A percentile compares a stretch with the other conserved stretches of the same genome.
These are phyloP conservation scores for Breynia disticha DNA, from an alignment of 441 rosid species.

Conservation along the genomic window DNA sequence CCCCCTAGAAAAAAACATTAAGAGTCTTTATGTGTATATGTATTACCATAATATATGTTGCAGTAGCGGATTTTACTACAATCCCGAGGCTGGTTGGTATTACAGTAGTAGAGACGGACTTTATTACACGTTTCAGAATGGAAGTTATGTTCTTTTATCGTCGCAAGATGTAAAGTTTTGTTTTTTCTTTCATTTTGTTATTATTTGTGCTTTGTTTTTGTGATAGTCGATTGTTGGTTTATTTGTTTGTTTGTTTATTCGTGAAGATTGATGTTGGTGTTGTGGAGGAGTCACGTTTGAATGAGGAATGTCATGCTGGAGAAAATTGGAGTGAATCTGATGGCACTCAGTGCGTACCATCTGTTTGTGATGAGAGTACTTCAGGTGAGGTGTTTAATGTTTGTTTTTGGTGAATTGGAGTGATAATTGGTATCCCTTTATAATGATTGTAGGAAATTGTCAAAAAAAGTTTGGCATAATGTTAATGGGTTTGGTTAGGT, in stretches of 20 bases:
- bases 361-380: conserved; percentile 18
- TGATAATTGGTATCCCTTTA: no score
- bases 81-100: conserved; percentile 81
- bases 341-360: conserved; percentile 17
- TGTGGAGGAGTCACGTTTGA: no score
- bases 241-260: background rate
- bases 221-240: background rate
- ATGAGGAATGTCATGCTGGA: no score
- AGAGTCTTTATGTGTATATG: background rate
- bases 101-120: conserved; percentile 66
- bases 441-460: no score
- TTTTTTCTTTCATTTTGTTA: background rate
- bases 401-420: background rate
- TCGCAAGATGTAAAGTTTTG: conserved; percentile 26
- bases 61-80: conserved; percentile 89
- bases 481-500: no score
- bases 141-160: conserved; percentile 52
- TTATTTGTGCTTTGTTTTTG: background rate
- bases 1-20: background rate
- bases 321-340: no score
- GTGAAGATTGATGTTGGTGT: background rate
- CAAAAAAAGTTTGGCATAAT: no score
- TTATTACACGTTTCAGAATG: conserved; percentile 75
- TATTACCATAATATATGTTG: background rate
- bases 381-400: conserved; percentile 27